phyloP scores from a whole-genome alignment of 768 basidiomycete species.

The Leccinellum albellum region DNA sequence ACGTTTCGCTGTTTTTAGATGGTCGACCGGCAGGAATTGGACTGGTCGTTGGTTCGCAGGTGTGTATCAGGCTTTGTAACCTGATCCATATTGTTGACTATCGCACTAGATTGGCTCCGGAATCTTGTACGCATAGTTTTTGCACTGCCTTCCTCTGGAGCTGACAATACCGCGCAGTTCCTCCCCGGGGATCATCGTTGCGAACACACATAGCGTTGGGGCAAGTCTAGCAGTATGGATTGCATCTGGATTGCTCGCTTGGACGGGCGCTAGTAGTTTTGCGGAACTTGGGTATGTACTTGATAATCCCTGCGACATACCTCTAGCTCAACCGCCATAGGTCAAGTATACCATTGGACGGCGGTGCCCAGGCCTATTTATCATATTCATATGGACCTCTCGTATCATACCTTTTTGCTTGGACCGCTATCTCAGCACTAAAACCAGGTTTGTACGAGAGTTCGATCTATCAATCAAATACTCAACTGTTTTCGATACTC shows the following conservation, averaged over 20 bases:
- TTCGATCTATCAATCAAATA: background rate
- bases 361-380: constrained; percentile 74
- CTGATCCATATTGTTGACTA: constrained; percentile 2
- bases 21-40: constrained; percentile 60
- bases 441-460: constrained; percentile 60
- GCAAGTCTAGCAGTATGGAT: constrained; percentile 87
- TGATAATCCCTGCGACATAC: background rate
- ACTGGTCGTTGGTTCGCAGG: constrained; percentile 79
- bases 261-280: constrained; percentile 95
- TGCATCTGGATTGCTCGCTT: constrained; percentile 76
- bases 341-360: constrained; percentile 38
- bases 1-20: constrained; percentile 4
- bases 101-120: constrained; percentile 76
- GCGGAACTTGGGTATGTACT: constrained; percentile 78
- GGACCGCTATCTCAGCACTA: constrained; percentile 88
- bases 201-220: constrained; percentile 85
- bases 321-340: constrained; percentile 7
- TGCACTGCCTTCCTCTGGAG: background rate
- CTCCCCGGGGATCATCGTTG: constrained; percentile 87
- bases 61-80: constrained; percentile 19
- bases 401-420: constrained; percentile 88
- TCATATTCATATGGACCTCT: constrained; percentile 86
- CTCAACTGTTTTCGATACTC: constrained; percentile 5
- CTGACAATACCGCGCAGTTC: constrained; percentile 47
- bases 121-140: constrained; percentile 68